Base-by-base conservation (phyloP, 2,329 filamentous ascomycete genomes). In the Geosmithia putterillii region DNA sequence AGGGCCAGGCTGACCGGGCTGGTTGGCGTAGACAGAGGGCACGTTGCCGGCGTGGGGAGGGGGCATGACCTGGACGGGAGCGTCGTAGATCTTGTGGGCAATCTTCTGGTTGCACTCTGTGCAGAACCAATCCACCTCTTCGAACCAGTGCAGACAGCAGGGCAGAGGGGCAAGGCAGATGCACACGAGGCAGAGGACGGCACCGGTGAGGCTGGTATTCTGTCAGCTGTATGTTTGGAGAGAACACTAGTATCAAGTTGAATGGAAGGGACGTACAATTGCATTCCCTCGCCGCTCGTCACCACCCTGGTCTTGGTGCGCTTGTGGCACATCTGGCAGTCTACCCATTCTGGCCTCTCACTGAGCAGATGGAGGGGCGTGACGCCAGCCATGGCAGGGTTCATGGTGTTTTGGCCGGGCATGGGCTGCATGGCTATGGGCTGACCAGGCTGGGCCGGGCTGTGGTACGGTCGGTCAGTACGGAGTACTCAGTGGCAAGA, bases 141-240 rank as follows among this genome's bases (percentile, higher is more conserved):
- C 57, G 42, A 56, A 61, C 59, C 57, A 60, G 28, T 51, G 47
- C 3, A 54, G 55, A 14, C 56, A 42, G 45, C 57, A 60, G 7
- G 58, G 57, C 14, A 62, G 42, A 43, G 55, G 59, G 9, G 57
- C 46, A 6, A 59, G 49, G 42, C 54, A 60, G 44, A 59, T 45
- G 47, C 57, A 60, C 41, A 60, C 35, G 17, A 60, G 45, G 42
- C 56, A 59, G 48, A 57, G 54, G 18, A 58, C 34, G 28, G 50
- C 49, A 19, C 56, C 56, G 15, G 51, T 49, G 23, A 60, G 19
- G 8, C 57, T 59, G 34, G 9, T 4, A 37, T 7, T 3, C 7
- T 9, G 37, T 39, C 37, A 39, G 37, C 17, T 10, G 20, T 18
- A 20, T 22, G 15, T 8, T 10, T 9, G 6, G 3, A 9, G 6